phyloP scores from a whole-genome alignment of 768 basidiomycete species.

The Mycena alexandri region DNA sequence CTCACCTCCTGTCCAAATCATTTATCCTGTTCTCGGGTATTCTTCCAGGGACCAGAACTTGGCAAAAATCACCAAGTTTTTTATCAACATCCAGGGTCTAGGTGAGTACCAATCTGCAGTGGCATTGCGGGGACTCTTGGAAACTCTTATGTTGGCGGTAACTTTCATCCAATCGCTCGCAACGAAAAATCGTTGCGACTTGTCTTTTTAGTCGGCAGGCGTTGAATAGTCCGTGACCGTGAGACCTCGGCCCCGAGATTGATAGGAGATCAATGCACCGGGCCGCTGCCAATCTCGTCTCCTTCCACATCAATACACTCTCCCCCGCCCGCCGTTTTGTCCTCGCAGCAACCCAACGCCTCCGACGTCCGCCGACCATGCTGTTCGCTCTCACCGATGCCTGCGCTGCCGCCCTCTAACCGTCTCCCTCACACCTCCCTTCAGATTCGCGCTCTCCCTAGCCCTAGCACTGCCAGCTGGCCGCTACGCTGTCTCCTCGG shows the following conservation, averaged over 20 bases:
- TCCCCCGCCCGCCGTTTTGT: too few species aligned
- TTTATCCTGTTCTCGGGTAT: too few species aligned
- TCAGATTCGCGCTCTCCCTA: slow-evolving; percentile 9
- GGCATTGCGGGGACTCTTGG: not conserved
- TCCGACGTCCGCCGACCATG: too few species aligned
- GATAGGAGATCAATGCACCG: not conserved
- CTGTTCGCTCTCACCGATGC: slow-evolving; percentile 7
- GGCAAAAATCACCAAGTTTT: slow-evolving; percentile 1
- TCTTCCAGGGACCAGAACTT: not conserved
- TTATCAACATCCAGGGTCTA: not conserved
- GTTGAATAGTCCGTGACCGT: not conserved
- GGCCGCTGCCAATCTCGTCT: not conserved
- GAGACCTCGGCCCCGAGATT: slow-evolving; percentile 3
- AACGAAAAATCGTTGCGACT: too few species aligned
- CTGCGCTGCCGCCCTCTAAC: slow-evolving; percentile 10
- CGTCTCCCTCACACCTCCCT: slow-evolving; percentile 14
- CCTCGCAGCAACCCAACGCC: too few species aligned
- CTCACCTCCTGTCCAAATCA: slow-evolving; percentile 7
- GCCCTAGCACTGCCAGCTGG: slow-evolving; percentile 12
- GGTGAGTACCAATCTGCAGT: not conserved
- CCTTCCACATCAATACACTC: too few species aligned
- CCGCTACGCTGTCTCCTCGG: slow-evolving; percentile 15
- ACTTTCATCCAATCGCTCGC: slow-evolving; percentile 3
- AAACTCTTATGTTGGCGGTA: not conserved
- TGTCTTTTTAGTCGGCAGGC: not conserved